These are phyloP conservation scores for Discostella stelligeroides DNA, from an alignment of 108 stramenopile species.

Conservation along the genomic window DNA sequence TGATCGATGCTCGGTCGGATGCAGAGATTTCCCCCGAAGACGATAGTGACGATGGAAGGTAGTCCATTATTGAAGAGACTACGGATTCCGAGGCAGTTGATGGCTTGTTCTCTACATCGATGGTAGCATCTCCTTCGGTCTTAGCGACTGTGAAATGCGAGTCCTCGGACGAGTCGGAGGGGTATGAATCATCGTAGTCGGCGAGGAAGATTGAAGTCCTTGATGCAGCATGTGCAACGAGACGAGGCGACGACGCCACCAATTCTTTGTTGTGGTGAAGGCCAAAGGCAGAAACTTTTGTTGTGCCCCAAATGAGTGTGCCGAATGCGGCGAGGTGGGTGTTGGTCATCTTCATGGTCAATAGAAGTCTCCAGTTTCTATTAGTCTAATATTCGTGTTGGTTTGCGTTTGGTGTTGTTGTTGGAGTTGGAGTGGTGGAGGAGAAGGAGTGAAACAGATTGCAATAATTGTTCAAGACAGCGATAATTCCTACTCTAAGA, in stretches of 20 bases:
- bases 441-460: too few relatives aligned
- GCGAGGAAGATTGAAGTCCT: constrained; percentile 29
- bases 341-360: constrained; percentile 25
- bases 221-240: not conserved
- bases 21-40: constrained; percentile 32
- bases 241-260: constrained; percentile 6
- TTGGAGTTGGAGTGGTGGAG: too few relatives aligned
- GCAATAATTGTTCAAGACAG: too few relatives aligned
- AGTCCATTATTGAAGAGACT: constrained; percentile 67
- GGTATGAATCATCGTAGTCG: constrained; percentile 54
- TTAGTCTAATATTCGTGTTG: too few relatives aligned
- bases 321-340: constrained; percentile 10
- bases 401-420: too few relatives aligned
- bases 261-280: not conserved
- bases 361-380: too few relatives aligned
- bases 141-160: constrained; percentile 53
- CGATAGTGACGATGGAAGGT: constrained; percentile 57
- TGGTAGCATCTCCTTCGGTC: constrained; percentile 36
- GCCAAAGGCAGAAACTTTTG: constrained; percentile 17
- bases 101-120: constrained; percentile 59
- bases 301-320: constrained; percentile 15
- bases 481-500: too few relatives aligned
- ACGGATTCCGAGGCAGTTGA: constrained; percentile 60
- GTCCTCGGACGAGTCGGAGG: constrained; percentile 74
- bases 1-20: constrained; percentile 39